Evolutionary conservation across 352 stramenopile species (phyloP).

Genomic region (Peronospora tabacina): DNA sequence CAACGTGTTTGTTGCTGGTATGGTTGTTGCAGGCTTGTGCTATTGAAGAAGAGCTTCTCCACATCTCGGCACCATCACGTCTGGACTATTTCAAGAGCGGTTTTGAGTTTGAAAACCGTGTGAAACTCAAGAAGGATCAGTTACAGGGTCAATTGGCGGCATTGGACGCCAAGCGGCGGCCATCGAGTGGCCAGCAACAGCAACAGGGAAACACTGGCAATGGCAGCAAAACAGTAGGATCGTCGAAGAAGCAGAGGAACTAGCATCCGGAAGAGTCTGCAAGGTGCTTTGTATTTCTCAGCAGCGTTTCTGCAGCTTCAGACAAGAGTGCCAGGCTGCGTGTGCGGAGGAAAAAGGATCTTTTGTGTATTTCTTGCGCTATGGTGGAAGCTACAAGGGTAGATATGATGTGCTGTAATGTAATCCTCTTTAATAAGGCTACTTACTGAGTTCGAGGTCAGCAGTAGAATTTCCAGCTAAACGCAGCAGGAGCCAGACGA

Average conservation of each 20-base stretch:
- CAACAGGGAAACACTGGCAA: constrained; percentile 27
- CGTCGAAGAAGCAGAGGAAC: constrained; percentile 60
- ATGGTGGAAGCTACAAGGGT: constrained; percentile 4
- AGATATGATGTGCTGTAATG: constrained; percentile 9
- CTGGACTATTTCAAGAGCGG: constrained; percentile 89
- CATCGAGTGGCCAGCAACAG: constrained; percentile 33
- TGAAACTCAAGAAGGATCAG: constrained; percentile 87
- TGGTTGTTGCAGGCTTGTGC: constrained; percentile 50
- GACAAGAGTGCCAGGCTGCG: constrained; percentile 5
- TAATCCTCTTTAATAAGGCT: constrained; percentile 14
- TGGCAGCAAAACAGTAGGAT: constrained; percentile 38
- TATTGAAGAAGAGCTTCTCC: constrained; percentile 85
- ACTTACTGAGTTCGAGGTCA: constrained; percentile 7
- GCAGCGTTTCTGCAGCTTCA: constrained; percentile 7
- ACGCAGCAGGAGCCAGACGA: constrained; percentile 21
- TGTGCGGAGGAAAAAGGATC: constrained; percentile 13
- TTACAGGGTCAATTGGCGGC: constrained; percentile 75
- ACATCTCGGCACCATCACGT: constrained; percentile 82
- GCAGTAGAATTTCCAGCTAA: constrained; percentile 17
- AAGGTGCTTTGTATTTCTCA: constrained; percentile 12
- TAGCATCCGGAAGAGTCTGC: constrained; percentile 16
- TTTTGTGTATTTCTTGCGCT: constrained; percentile 22
- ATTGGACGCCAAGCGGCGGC: constrained; percentile 69
- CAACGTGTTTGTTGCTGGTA: constrained; percentile 2
- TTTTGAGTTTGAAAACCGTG: constrained; percentile 87